Base-by-base conservation (phyloP, 441 rosid species). In the Adansonia madagascariensis region DNA sequence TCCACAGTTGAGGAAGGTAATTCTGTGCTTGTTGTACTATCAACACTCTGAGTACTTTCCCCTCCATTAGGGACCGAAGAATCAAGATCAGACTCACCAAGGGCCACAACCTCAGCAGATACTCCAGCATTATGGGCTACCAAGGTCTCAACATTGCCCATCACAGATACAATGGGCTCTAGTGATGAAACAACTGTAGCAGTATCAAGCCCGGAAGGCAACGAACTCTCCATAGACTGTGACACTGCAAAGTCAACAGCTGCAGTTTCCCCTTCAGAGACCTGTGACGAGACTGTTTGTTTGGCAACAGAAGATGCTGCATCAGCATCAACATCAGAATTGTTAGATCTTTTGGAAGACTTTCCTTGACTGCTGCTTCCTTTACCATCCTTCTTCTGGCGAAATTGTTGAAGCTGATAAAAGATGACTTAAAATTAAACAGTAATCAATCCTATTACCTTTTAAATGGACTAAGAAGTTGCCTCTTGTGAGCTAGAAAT, bases 351-450 rank as follows among this genome's bases (percentile, higher is more conserved):
- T 79, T 91, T 93, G 20, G 92, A 87, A 78, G 97, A 89, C 81
- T 88, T 93, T 62, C 87, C 98, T 70, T 84, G 91, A 86, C 97
- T 88, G 83, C 91, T 83, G 73, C 96, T 87, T 73, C 91, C 92
- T 86, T 95, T 92, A 64, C 77, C 75, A 81, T 93, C 98, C 86
- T 93, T 97, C 89, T 89, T 97, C 84, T 95, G 97, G 75, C 99
- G 98, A 86, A 80, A 97, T 76, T 93, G 98, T 87, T 97, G 99
- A 90, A 97, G 95, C 99, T 97, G 92, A 79, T 39, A 73, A 80
- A n/a, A 67, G 15, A 66, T 15, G 43, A 78, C 47, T 4, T 31
- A 44, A 44, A 47, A 14, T 75, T 24, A 81, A 62, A 75, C 68
- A 39, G 71, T 62, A 60, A 65, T 31, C 56, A 63, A 55, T n/a